Conservation (phyloP, 164 flowering plant genomes). For the Berberis thunbergii region DNA sequence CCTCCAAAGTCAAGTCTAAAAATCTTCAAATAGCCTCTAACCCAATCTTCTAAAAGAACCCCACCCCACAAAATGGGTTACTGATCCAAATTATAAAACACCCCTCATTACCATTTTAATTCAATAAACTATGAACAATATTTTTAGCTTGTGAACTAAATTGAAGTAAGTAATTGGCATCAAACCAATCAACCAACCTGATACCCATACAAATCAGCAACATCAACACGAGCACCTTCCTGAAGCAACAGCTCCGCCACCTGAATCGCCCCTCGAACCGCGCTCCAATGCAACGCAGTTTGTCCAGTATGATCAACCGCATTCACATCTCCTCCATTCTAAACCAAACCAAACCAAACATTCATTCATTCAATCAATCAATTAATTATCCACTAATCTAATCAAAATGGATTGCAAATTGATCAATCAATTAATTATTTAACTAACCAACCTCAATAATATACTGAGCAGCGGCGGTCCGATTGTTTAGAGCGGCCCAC, state of each 20-base stretch:
- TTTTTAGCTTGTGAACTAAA: no score
- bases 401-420: background rate
- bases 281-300: constrained; percentile 94
- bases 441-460: constrained; percentile 55
- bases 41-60: no score
- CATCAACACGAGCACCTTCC: constrained; percentile 76
- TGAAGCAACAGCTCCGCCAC: constrained; percentile 83
- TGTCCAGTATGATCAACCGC: constrained; percentile 88
- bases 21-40: no score
- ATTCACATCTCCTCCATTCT: constrained; percentile 95
- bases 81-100: no score
- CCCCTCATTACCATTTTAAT: no score
- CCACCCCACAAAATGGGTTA: no score
- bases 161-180: background rate
- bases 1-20: no score
- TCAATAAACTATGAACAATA: no score
- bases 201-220: constrained; percentile 75
- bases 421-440: background rate
- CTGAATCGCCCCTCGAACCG: constrained; percentile 86
- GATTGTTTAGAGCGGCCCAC: constrained; percentile 95
- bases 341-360: constrained; percentile 10
- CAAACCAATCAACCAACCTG: constrained; percentile 42
- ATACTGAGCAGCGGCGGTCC: constrained; percentile 83
- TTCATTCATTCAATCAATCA: no score
- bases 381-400: background rate